Evolutionary conservation across 306 rosid genomes (phyloP).

Genomic region (Erythrophleum fordii): DNA sequence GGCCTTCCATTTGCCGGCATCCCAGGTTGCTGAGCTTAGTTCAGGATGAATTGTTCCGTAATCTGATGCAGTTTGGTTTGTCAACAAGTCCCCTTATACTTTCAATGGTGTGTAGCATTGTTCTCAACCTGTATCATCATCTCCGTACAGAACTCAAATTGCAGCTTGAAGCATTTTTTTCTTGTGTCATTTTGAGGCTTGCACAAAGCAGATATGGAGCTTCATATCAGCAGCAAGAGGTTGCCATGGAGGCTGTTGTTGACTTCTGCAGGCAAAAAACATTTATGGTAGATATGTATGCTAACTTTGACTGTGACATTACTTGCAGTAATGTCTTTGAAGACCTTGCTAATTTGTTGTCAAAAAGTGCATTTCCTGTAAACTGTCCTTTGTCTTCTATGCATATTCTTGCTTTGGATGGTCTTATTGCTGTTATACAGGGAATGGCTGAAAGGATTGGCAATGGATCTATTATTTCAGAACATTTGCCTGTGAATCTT

Average conservation of each 20-base stretch:
- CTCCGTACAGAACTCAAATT: conserved; percentile 78
- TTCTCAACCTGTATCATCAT: conserved; percentile 81
- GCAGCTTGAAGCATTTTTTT: conserved; percentile 90
- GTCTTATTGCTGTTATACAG: conserved; percentile 93
- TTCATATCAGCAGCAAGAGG: conserved; percentile 93
- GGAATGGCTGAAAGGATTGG: conserved; percentile 97
- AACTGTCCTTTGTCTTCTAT: conserved; percentile 85
- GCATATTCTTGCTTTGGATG: conserved; percentile 94
- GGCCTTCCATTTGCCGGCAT: conserved; percentile 81
- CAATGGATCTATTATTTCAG: conserved; percentile 72
- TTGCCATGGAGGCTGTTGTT: conserved; percentile 93
- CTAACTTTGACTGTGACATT: conserved; percentile 93
- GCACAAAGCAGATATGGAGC: conserved; percentile 88
- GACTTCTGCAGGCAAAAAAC: conserved; percentile 93
- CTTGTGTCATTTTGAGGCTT: conserved; percentile 89
- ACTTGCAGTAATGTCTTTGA: conserved; percentile 97
- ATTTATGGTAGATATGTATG: conserved; percentile 91
- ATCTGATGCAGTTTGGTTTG: conserved; percentile 89
- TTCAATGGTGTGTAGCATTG: conserved; percentile 84
- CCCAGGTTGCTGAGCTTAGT: conserved; percentile 76
- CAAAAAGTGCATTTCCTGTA: conserved; percentile 92
- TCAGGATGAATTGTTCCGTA: conserved; percentile 87
- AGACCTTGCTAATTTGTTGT: conserved; percentile 84
- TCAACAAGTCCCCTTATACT: conserved; percentile 85
- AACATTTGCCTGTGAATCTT: conserved; percentile 66